Percentiles rank a stretch among this genome's conserved stretches.
Evolutionary conservation across 805 yeast species (phyloP).

Genomic region (Candida nemodendra): DNA sequence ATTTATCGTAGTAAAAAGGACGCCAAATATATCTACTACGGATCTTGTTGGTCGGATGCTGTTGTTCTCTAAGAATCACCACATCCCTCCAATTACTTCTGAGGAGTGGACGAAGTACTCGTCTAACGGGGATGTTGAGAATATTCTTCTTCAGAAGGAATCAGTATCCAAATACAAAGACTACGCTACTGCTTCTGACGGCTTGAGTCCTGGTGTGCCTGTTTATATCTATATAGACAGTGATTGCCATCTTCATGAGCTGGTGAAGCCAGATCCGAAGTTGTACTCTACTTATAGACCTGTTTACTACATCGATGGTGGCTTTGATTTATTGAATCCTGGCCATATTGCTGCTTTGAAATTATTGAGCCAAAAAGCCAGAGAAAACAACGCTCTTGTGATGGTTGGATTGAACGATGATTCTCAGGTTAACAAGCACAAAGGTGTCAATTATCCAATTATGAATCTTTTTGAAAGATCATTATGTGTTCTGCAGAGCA

Average conservation of each 20-base stretch:
- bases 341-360: slow-evolving; percentile 82
- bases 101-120: slow-evolving; percentile 18
- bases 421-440: slow-evolving; percentile 47
- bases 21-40: slow-evolving; percentile 92
- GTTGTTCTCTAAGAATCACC: slow-evolving; percentile 57
- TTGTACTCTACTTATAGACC: slow-evolving; percentile 11
- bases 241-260: slow-evolving; percentile 24
- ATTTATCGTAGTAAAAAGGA: slow-evolving; percentile 87
- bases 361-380: slow-evolving; percentile 41
- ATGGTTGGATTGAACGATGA: slow-evolving; percentile 72
- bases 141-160: slow-evolving; percentile 32
- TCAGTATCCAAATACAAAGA: slow-evolving; percentile 41
- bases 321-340: slow-evolving; percentile 89
- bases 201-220: slow-evolving; percentile 54
- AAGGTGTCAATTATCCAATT: slow-evolving; percentile 70
- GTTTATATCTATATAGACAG: slow-evolving; percentile 46
- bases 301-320: slow-evolving; percentile 69
- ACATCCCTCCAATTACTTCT: slow-evolving; percentile 37
- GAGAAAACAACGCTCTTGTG: slow-evolving; percentile 42
- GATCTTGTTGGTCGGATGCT: slow-evolving; percentile 91
- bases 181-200: slow-evolving; percentile 67
- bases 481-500: slow-evolving; percentile 84
- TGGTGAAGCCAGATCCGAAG: slow-evolving; percentile 36
- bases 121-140: slow-evolving; percentile 2
- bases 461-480: slow-evolving; percentile 88